Percentiles rank a stretch among this genome's conserved stretches.
These are phyloP conservation scores for Amylostereum chailletii DNA, from an alignment of 1,284 basidiomycete species.

Conservation along the genomic window DNA sequence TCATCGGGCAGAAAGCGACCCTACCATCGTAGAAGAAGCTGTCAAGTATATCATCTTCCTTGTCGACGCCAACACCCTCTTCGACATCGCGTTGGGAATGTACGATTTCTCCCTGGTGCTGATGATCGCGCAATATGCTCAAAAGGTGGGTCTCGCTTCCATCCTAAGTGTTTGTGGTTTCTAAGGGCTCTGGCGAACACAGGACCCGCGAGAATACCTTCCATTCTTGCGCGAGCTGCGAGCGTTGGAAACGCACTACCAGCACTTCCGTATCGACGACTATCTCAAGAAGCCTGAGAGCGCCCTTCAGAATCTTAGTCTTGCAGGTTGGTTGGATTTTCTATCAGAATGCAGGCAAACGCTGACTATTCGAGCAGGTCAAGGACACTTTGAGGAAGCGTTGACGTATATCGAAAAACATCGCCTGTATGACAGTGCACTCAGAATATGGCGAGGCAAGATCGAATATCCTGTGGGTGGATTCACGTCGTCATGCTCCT, in stretches of 20 bases:
- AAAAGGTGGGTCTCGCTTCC: conserved; percentile 57
- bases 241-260: conserved; percentile 74
- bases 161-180: neutral
- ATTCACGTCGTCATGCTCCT: neutral
- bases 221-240: conserved; percentile 91
- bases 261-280: conserved; percentile 90
- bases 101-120: conserved; percentile 96
- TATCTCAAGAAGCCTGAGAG: conserved; percentile 73
- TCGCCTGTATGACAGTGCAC: conserved; percentile 67
- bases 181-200: conserved; percentile 5
- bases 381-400: conserved; percentile 71
- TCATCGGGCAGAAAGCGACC: conserved; percentile 51
- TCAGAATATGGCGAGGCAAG: conserved; percentile 65
- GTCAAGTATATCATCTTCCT: conserved; percentile 99
- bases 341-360: no score
- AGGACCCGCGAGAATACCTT: conserved; percentile 97
- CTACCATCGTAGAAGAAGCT: conserved; percentile 84
- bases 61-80: conserved; percentile 87
- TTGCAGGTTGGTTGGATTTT: conserved; percentile 45
- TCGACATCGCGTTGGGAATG: conserved; percentile 95
- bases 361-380: conserved; percentile 25
- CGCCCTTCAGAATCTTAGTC: conserved; percentile 70
- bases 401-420: conserved; percentile 75
- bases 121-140: conserved; percentile 94
- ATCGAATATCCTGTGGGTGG: conserved; percentile 50